Conservation (phyloP, 495 filamentous ascomycete species). For the Arthonia radiata region DNA sequence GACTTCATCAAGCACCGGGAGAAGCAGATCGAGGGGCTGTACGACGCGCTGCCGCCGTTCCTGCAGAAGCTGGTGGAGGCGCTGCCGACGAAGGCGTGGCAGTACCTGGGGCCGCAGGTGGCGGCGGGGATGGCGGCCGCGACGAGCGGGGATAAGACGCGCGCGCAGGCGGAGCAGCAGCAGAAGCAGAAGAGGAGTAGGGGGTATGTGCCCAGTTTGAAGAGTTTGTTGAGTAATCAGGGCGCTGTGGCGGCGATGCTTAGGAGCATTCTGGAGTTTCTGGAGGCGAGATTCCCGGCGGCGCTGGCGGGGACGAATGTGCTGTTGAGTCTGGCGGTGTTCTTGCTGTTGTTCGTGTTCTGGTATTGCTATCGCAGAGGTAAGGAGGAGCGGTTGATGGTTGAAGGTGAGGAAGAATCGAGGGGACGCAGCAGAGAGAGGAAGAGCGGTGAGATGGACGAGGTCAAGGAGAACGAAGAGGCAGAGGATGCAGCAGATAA, state of each 20-base stretch:
- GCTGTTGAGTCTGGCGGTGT: conserved; percentile 61
- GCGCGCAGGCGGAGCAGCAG: conserved; percentile 20
- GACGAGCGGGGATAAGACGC: background rate
- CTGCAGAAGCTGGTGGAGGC: conserved; percentile 72
- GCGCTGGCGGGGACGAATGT: conserved; percentile 63
- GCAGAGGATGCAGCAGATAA: too few species aligned
- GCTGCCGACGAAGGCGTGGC: conserved; percentile 59
- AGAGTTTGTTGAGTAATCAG: conserved; percentile 64
- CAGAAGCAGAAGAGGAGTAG: conserved; percentile 16
- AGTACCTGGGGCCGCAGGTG: conserved; percentile 50
- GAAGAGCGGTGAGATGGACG: too few species aligned
- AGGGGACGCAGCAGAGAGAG: too few species aligned
- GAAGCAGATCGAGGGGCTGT: conserved; percentile 47
- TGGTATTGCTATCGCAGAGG: conserved; percentile 97
- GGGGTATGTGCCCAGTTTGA: conserved; percentile 29
- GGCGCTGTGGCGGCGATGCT: conserved; percentile 62
- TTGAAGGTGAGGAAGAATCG: too few species aligned
- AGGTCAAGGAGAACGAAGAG: too few species aligned
- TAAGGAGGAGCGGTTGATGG: conserved; percentile 52
- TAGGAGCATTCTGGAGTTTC: conserved; percentile 59
- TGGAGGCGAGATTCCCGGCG: conserved; percentile 63
- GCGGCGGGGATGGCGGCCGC: conserved; percentile 35
- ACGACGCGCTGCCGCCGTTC: conserved; percentile 48
- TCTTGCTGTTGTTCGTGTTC: conserved; percentile 69
- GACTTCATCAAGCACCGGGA: conserved; percentile 59